Evolutionary conservation across 768 basidiomycete species (phyloP).

Genomic region (Mycena sanguinolenta): DNA sequence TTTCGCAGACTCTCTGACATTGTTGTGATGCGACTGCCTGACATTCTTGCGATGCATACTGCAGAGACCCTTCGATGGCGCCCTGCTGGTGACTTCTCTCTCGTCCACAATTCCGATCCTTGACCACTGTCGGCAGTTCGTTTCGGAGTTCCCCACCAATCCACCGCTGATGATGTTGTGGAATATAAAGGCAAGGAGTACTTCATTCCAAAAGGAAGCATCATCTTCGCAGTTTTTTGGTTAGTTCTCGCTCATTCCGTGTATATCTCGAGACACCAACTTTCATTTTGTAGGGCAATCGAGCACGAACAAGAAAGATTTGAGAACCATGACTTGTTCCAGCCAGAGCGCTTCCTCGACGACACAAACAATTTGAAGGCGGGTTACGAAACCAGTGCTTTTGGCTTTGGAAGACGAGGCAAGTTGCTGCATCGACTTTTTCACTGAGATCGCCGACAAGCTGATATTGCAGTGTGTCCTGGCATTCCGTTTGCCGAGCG

Average conservation of each 20-base stretch:
- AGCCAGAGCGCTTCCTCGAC: slow-evolving; percentile 5
- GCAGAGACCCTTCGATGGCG: slow-evolving; percentile 2
- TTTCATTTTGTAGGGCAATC: not conserved
- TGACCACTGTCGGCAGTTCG: not conserved
- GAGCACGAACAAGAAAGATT: not conserved
- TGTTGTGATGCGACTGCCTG: not conserved
- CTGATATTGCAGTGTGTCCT: not conserved
- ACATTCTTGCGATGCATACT: too few species aligned
- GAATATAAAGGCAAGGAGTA: not conserved
- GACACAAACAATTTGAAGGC: not conserved
- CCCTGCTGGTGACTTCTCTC: not conserved
- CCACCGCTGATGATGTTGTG: slow-evolving; percentile 6
- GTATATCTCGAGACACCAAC: not conserved
- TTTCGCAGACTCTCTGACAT: slow-evolving; percentile 1
- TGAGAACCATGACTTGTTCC: slow-evolving; percentile 1
- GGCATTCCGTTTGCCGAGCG: slow-evolving; percentile 3
- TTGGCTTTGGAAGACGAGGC: slow-evolving; percentile 3
- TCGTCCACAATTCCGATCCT: not conserved
- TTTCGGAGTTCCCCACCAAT: slow-evolving; percentile 6
- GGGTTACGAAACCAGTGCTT: not conserved
- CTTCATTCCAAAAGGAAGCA: slow-evolving; percentile 6
- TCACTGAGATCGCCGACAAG: not conserved
- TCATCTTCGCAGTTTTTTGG: not conserved
- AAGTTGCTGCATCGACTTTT: not conserved
- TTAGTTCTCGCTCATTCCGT: not conserved